Evolutionary conservation across 495 filamentous ascomycete species (phyloP).

Genomic region (Sporormia fimetaria): DNA sequence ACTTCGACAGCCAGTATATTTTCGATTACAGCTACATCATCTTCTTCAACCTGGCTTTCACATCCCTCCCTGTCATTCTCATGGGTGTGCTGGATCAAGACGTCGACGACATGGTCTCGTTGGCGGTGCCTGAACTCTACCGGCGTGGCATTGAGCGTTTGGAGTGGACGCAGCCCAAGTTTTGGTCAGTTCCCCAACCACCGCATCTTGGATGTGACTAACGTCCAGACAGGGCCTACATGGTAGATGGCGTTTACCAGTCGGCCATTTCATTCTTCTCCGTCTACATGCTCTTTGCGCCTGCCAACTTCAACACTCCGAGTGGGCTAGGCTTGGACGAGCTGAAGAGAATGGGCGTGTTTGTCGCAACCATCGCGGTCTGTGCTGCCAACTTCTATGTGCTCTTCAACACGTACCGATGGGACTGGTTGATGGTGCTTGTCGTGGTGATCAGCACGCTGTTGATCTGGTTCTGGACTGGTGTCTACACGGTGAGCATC

Average conservation of each 20-base stretch:
- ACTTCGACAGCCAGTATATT: conserved; percentile 90
- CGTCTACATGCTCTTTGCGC: conserved; percentile 64
- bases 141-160: conserved; percentile 89
- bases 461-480: conserved; percentile 94
- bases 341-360: conserved; percentile 68
- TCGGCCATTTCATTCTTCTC: conserved; percentile 88
- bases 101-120: conserved; percentile 82
- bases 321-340: conserved; percentile 66
- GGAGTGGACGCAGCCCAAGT: conserved; percentile 95
- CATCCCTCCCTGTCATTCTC: conserved; percentile 86
- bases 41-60: conserved; percentile 93
- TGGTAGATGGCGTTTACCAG: conserved; percentile 91
- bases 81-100: conserved; percentile 98
- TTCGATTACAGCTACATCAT: conserved; percentile 98
- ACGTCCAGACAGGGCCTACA: conserved; percentile 63
- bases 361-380: conserved; percentile 69
- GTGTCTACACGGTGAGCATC: conserved; percentile 66
- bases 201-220: conserved; percentile 17
- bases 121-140: conserved; percentile 92
- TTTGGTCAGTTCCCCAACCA: conserved; percentile 56
- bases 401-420: conserved; percentile 87
- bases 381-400: conserved; percentile 83
- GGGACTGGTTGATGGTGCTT: conserved; percentile 90
- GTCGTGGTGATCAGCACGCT: conserved; percentile 71
- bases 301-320: conserved; percentile 52